Base-by-base conservation (phyloP, 805 yeast genomes). In the Maudiozyma pseudohumilis region DNA sequence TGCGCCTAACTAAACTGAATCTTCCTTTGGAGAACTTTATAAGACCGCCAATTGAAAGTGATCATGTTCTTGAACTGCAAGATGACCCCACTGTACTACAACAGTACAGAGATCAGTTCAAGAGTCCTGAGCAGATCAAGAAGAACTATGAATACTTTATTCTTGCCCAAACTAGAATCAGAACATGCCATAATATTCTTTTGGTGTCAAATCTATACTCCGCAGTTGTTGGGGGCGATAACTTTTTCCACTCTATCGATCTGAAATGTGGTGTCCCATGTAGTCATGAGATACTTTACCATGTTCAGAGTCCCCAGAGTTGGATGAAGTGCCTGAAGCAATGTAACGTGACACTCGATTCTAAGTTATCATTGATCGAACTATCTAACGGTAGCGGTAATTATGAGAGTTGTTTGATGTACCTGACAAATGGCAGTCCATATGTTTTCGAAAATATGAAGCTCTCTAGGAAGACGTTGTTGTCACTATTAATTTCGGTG, bases 1-100 rank as follows among this genome's bases (percentile, higher is more conserved):
- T 87, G 62, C 84, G 81, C 49, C 67, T 85, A 0, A 80, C 89
- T 1, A 77, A 81, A 19, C 68, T 83, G 50, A 80, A 77, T 48
- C 56, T 68, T 32, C 74, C 80, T 15, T 69, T 80, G 36, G 75
- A 74, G 44, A 60, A 61, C 41, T 55, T 64, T 35, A 44, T 64
- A 29, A 60, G 55, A 5, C 66, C 66, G 20, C 68, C 67, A 18
- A 65, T 65, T 29, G 62, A 61, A 29, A 56, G 62, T 36, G 66
- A 64, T 34, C 60, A 59, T 35, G 25, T 80, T 41, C 54, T 33
- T 74, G 34, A 59, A 69, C 43, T 68, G 45, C 65, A 42, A 63
- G 70, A 42, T 70, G 70, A 47, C 58, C 60, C 60, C 15, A 44
- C 45, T 59, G 34, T 67, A 60, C 48, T 79, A 70, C 64, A 69